phyloP scores from a whole-genome alignment of 208 protist species.

The Strigomonas culicis region DNA sequence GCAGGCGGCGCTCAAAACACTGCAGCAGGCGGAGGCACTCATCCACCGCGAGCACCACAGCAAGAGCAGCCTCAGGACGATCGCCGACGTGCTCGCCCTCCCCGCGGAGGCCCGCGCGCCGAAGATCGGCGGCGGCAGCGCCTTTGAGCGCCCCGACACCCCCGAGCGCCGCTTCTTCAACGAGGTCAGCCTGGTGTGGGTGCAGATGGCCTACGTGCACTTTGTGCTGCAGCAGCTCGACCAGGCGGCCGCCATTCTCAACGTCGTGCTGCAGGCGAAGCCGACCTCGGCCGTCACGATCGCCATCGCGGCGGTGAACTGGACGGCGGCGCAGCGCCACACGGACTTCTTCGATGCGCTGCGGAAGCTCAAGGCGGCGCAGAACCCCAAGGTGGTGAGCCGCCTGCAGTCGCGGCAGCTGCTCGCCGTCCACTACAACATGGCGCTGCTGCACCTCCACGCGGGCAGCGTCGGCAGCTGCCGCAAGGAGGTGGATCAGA shows the following conservation, averaged over 20 bases:
- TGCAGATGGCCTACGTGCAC: constrained; percentile 76
- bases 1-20: constrained; percentile 37
- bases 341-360: constrained; percentile 72
- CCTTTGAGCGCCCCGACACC: constrained; percentile 9
- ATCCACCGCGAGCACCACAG: constrained; percentile 39
- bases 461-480: constrained; percentile 52
- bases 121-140: background rate
- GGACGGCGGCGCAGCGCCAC: constrained; percentile 58
- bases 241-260: constrained; percentile 36
- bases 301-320: constrained; percentile 71
- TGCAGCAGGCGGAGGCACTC: constrained; percentile 61
- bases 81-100: constrained; percentile 47
- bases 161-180: constrained; percentile 75
- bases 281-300: constrained; percentile 52
- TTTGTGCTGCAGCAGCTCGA: constrained; percentile 45
- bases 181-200: constrained; percentile 73
- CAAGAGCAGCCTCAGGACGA: constrained; percentile 35
- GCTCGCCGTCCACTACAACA: constrained; percentile 81
- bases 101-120: constrained; percentile 21
- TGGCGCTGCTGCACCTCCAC: constrained; percentile 68
- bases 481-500: constrained; percentile 51
- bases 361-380: constrained; percentile 58
- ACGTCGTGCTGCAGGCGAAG: constrained; percentile 48
- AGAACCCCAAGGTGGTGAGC: constrained; percentile 44
- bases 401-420: constrained; percentile 69